A percentile compares a stretch with the other conserved stretches of the same genome.
Conservation (phyloP, 805 yeast species). For the Cyberlindnera euphorbiae region DNA sequence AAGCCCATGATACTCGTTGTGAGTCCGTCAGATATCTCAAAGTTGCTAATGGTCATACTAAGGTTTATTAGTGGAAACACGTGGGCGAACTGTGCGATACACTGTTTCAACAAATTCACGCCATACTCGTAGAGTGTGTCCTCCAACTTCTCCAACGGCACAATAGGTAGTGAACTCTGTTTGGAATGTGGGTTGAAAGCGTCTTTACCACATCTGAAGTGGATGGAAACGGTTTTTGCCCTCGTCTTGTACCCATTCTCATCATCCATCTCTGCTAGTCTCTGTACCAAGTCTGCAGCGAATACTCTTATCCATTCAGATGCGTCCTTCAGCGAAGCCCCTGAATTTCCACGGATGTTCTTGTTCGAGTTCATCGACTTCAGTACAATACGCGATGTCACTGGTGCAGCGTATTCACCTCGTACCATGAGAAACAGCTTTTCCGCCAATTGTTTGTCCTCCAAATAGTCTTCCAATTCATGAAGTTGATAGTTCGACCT, state of each 20-base stretch:
- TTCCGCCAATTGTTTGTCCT: slow-evolving; percentile 43
- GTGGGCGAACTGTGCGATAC: slow-evolving; percentile 28
- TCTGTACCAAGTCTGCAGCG: slow-evolving; percentile 67
- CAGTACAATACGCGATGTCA: slow-evolving; percentile 54
- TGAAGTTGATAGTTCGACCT: slow-evolving; percentile 41
- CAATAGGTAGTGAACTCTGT: slow-evolving; percentile 27
- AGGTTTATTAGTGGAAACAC: slow-evolving; percentile 48
- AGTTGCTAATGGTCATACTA: slow-evolving; percentile 48
- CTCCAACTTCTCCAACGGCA: slow-evolving; percentile 19
- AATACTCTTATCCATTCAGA: slow-evolving; percentile 73
- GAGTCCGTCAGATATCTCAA: slow-evolving; percentile 35
- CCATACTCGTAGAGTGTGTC: slow-evolving; percentile 29
- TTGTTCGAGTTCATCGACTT: slow-evolving; percentile 90
- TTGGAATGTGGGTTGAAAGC: slow-evolving; percentile 30
- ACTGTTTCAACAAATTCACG: slow-evolving; percentile 37
- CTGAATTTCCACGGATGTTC: slow-evolving; percentile 58
- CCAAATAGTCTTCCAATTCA: slow-evolving; percentile 37
- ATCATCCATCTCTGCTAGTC: slow-evolving; percentile 78
- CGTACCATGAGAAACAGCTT: slow-evolving; percentile 58
- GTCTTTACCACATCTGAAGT: slow-evolving; percentile 28
- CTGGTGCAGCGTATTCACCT: slow-evolving; percentile 53
- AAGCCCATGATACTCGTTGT: slow-evolving; percentile 19
- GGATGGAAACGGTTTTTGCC: slow-evolving; percentile 44
- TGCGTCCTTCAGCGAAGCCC: slow-evolving; percentile 51
- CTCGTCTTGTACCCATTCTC: slow-evolving; percentile 31